Evolutionary conservation across 768 basidiomycete genomes (phyloP).

Genomic region (Amyloporia xantha): DNA sequence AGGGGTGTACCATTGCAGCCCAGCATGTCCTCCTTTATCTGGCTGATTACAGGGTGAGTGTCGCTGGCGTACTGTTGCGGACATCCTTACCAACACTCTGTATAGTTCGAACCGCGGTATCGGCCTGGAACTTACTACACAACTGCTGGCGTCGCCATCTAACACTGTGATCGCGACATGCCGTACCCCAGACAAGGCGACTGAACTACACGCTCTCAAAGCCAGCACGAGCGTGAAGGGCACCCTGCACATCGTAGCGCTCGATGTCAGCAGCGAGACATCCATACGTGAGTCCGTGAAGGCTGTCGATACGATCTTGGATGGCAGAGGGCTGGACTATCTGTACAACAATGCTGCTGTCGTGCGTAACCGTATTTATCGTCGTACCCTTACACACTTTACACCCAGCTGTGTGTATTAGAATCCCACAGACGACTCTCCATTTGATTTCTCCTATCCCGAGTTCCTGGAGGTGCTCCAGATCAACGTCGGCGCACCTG

Average conservation of each 20-base stretch:
- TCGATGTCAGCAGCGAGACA: conserved; percentile 24
- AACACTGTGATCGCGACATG: conserved; percentile 24
- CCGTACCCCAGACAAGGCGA: conserved; percentile 20
- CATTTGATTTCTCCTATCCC: conserved; percentile 21
- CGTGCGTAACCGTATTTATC: conserved; percentile 17
- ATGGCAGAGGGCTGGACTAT: conserved; percentile 28
- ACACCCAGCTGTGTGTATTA: background rate
- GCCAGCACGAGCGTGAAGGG: conserved; percentile 18
- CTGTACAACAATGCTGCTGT: conserved; percentile 34
- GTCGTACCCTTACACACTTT: background rate
- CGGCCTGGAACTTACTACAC: conserved; percentile 23
- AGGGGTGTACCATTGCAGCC: background rate
- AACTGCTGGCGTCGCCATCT: conserved; percentile 15
- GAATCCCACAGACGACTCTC: conserved; percentile 17
- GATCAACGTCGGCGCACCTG: conserved; percentile 30
- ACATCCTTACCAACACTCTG: background rate
- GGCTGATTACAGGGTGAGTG: conserved; percentile 20
- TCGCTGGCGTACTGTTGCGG: background rate
- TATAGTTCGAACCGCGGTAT: conserved; percentile 26
- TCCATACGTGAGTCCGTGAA: conserved; percentile 21
- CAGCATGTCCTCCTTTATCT: conserved; percentile 10
- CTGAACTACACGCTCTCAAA: conserved; percentile 16
- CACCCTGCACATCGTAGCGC: conserved; percentile 26
- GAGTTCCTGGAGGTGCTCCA: conserved; percentile 20
- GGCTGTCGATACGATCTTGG: conserved; percentile 20